Evolutionary conservation across 495 filamentous ascomycete species (phyloP), one percentile per base, ranked within the genome.

Genomic region (Melanomma pulvis-pyrius): DNA sequence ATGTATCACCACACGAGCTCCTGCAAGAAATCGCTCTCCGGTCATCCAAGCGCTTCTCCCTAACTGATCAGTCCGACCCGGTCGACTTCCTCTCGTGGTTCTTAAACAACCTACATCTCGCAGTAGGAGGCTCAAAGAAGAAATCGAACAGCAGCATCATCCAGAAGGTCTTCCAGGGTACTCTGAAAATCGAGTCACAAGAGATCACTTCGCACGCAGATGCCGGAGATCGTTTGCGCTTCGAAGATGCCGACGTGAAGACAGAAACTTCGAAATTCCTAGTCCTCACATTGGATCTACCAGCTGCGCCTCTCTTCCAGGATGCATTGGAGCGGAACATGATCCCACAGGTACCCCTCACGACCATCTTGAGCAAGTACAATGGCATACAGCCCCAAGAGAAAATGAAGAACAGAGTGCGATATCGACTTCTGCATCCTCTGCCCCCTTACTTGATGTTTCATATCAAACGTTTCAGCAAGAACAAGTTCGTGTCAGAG

Each of bases 81-180:
- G 92, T 96, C 60, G 94, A 98, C 21, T 98, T 99, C 73, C 81
- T 98, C 51, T 92, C 90, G 54, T 98, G 94, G 96, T 97, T 96
- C 76, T 83, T 99, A 26, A 97, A 98, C 79, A 88, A 94, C 75
- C 85, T 98, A 1, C 94, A 99, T 74, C 84, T 97, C 5, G 86
- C 92, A 21, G 84, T 99, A 24, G 94, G 96, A 26, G 94, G 94
- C 67, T 91, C 87, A 74, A 92, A 91, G 67, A 90, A 89, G 25
- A 96, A 92, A 70, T 89, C 93, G 1, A 86, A 87, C 8, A 86
- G 83, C 63, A 90, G 86, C 74, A 90, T 96, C 36, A 82, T 98
- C 60, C 96, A 98, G 69, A 86, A 87, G 62, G 87, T 96, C 59
- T 97, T 99, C 79, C 94, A 98, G 76, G 94, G 94, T 46, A 87